Conservation (phyloP, 208 protist genomes). For the Crithidia expoeki region DNA sequence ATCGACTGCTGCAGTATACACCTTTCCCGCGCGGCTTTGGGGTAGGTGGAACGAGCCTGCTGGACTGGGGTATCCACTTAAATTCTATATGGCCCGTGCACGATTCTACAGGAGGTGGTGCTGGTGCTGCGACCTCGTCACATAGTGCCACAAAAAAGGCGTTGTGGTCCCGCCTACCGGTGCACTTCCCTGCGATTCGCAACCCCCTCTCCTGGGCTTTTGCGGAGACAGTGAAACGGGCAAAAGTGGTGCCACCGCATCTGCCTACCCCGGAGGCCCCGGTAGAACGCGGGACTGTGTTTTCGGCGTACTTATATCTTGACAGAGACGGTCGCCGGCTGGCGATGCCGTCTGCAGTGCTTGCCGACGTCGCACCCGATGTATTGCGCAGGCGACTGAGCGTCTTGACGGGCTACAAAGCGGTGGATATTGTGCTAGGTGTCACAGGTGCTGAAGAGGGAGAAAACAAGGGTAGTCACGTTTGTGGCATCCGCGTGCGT, state of each 20-base stretch:
- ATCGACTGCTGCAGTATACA: constrained; percentile 38
- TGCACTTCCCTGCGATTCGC: constrained; percentile 34
- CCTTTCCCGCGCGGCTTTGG: constrained; percentile 51
- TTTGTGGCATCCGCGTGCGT: constrained; percentile 13
- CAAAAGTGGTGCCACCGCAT: constrained; percentile 23
- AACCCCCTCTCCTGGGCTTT: constrained; percentile 78
- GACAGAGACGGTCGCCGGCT: constrained; percentile 64
- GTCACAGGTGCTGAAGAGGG: neutral
- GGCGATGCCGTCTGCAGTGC: constrained; percentile 39
- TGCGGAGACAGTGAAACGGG: constrained; percentile 41
- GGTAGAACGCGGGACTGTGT: constrained; percentile 33
- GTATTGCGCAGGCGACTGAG: constrained; percentile 24
- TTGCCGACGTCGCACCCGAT: constrained; percentile 24
- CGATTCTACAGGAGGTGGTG: neutral
- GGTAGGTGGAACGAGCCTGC: constrained; percentile 53
- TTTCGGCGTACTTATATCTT: constrained; percentile 47
- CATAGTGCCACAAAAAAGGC: neutral
- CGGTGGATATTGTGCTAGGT: constrained; percentile 25
- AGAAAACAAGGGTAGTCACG: neutral
- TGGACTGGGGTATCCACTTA: constrained; percentile 76
- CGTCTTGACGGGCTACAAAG: constrained; percentile 30
- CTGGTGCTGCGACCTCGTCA: neutral
- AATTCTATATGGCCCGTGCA: constrained; percentile 24
- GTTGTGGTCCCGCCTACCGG: constrained; percentile 34
- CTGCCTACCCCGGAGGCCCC: constrained; percentile 22